Conservation (phyloP, 2,329 filamentous ascomycete species). For the Fusarium begoniae region DNA sequence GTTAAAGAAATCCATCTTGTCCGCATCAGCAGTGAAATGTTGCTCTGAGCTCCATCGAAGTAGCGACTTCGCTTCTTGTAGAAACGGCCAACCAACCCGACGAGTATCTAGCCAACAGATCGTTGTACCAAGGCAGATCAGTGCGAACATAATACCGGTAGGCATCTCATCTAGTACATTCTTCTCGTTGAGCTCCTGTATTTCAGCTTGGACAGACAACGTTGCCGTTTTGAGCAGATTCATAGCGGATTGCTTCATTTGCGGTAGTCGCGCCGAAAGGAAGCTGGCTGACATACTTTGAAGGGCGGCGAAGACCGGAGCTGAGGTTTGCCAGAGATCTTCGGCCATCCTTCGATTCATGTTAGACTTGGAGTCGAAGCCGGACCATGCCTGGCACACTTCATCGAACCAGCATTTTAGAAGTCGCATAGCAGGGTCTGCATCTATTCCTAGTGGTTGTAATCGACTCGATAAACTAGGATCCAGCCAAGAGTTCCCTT, state of each 20-base stretch:
- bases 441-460: accelerated
- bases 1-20: background rate
- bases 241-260: background rate
- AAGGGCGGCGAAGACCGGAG: background rate
- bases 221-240: background rate
- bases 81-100: background rate
- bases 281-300: background rate
- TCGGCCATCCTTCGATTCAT: background rate
- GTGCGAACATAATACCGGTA: background rate
- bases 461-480: accelerated
- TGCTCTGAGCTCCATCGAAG: background rate
- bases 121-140: background rate
- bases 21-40: background rate
- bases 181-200: background rate
- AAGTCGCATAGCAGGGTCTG: background rate
- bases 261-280: background rate
- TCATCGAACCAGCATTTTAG: background rate
- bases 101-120: background rate
- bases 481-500: no score
- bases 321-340: background rate
- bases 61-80: background rate
- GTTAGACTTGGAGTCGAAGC: background rate
- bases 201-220: background rate
- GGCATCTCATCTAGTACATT: background rate
- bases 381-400: background rate